phyloP scores from a whole-genome alignment of 129 eudicot species.

The Ambrosia artemisiifolia region DNA sequence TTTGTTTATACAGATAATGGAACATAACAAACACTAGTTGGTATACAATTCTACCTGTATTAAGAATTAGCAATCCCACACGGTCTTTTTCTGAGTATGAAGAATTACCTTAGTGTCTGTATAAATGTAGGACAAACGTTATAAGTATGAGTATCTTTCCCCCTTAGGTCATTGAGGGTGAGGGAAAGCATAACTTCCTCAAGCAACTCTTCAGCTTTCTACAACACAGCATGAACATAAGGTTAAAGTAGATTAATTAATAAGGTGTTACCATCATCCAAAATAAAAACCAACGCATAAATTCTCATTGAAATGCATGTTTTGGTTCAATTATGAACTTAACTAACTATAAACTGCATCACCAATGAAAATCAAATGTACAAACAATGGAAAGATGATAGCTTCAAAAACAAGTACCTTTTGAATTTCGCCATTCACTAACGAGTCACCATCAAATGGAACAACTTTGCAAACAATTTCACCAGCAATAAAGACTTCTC shows the following conservation, averaged over 20 bases:
- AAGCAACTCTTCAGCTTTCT: conserved; percentile 83
- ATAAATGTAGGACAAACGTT: conserved; percentile 79
- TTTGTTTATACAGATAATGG: neutral
- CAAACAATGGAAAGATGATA: conserved; percentile 10
- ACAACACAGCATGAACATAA: conserved; percentile 24
- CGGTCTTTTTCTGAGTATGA: neutral
- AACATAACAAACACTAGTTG: neutral
- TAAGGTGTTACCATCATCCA: neutral
- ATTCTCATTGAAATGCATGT: conserved; percentile 3
- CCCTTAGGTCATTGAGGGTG: conserved; percentile 80
- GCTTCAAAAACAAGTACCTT: conserved; percentile 50
- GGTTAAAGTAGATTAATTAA: neutral
- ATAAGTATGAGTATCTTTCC: conserved; percentile 31
- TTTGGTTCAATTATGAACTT: neutral
- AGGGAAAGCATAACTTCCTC: conserved; percentile 87
- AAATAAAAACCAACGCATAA: neutral
- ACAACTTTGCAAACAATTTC: conserved; percentile 80
- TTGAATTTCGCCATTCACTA: conserved; percentile 88
- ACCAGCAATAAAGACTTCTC: conserved; percentile 93
- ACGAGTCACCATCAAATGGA: conserved; percentile 83
- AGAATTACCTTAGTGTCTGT: conserved; percentile 69
- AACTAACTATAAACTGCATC: neutral
- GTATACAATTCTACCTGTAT: neutral
- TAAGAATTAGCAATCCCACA: no score
- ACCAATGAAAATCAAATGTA: neutral